These are phyloP conservation scores for Auricularia sp. DNA, from an alignment of 768 basidiomycete species.

Conservation along the genomic window DNA sequence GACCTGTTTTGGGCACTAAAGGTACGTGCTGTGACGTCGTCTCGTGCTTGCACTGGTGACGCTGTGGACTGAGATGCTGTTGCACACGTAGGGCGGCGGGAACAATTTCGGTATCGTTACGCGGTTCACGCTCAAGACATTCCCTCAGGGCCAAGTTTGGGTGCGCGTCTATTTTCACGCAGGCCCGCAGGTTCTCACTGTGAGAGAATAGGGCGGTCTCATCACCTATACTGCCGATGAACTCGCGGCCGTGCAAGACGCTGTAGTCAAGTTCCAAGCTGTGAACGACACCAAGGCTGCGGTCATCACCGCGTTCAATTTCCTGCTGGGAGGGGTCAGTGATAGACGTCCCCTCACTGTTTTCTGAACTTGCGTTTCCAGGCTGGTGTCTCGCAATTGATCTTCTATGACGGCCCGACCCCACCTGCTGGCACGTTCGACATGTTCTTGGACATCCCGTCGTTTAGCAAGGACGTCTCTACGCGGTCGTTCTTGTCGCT, in stretches of 20 bases:
- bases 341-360: neutral
- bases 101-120: slow-evolving; percentile 65
- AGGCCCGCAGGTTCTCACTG: neutral
- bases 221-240: slow-evolving; percentile 21
- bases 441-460: slow-evolving; percentile 36
- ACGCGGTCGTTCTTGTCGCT: slow-evolving; percentile 34
- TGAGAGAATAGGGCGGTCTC: slow-evolving; percentile 35
- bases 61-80: neutral
- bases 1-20: slow-evolving; percentile 38
- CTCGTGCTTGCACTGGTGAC: neutral
- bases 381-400: slow-evolving; percentile 19
- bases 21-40: slow-evolving; percentile 15
- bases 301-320: slow-evolving; percentile 38
- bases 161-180: slow-evolving; percentile 24
- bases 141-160: slow-evolving; percentile 50
- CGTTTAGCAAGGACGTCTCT: slow-evolving; percentile 25
- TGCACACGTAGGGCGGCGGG: slow-evolving; percentile 38
- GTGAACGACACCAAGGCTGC: slow-evolving; percentile 42
- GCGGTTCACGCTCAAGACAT: slow-evolving; percentile 40
- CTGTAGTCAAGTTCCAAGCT: slow-evolving; percentile 30
- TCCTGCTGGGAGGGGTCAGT: slow-evolving; percentile 24
- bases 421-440: slow-evolving; percentile 43
- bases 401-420: slow-evolving; percentile 52
- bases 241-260: slow-evolving; percentile 19
- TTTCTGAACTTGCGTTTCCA: neutral